These are phyloP conservation scores for Colletotrichum sp. DNA, from an alignment of 2,329 filamentous ascomycete genomes.

Conservation along the genomic window DNA sequence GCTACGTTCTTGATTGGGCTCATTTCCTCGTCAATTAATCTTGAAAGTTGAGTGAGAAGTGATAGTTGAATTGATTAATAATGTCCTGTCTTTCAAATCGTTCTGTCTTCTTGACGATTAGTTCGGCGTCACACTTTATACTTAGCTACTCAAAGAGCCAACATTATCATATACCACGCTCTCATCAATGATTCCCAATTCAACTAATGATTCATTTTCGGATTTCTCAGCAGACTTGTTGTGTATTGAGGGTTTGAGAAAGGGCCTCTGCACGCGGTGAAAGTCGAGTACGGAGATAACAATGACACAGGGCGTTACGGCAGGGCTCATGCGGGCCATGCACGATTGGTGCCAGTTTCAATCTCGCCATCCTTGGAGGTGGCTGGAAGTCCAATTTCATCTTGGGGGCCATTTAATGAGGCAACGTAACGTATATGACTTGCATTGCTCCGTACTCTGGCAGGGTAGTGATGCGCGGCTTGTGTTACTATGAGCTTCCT, in stretches of 20 bases:
- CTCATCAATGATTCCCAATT: accelerated
- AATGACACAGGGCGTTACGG: background rate
- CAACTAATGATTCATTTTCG: background rate
- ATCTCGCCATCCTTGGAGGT: too few relatives aligned
- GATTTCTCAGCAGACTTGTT: background rate
- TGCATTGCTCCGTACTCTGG: too few relatives aligned
- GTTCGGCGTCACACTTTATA: accelerated
- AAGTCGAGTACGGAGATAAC: accelerated
- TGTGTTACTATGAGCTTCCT: too few relatives aligned
- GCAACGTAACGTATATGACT: too few relatives aligned
- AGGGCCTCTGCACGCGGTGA: accelerated
- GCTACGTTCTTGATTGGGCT: background rate
- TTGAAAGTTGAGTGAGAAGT: background rate
- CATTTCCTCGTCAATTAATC: background rate
- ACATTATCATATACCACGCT: accelerated
- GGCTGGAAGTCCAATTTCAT: too few relatives aligned
- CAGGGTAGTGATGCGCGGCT: too few relatives aligned
- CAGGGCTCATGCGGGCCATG: accelerated
- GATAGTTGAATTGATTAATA: accelerated
- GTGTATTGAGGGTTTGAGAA: accelerated
- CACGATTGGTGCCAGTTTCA: background rate
- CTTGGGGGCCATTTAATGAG: too few relatives aligned
- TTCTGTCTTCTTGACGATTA: accelerated
- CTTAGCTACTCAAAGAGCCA: background rate
- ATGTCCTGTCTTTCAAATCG: background rate